Conservation (phyloP, 257 asterid species). For the Solanum bulbocastanum region DNA sequence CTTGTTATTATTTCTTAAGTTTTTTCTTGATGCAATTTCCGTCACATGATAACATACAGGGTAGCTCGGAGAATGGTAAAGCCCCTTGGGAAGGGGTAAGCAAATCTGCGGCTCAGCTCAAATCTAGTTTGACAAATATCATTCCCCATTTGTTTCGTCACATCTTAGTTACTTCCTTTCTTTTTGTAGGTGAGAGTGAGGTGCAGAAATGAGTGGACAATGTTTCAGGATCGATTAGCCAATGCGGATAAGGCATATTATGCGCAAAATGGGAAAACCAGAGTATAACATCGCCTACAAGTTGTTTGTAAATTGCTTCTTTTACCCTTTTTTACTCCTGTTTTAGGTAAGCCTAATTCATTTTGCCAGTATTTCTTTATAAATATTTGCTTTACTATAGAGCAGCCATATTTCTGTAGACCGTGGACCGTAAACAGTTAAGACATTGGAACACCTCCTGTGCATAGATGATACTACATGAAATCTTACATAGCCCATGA, state of each 20-base stretch:
- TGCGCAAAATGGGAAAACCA: not conserved
- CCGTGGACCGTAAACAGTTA: not conserved
- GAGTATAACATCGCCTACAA: not conserved
- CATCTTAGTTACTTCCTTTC: not conserved
- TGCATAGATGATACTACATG: not conserved
- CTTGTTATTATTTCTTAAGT: not conserved
- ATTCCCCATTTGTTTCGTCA: not conserved
- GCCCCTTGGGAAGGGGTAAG: slow-evolving; percentile 18
- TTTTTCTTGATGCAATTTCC: not conserved
- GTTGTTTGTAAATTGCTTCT: slow-evolving; percentile 4
- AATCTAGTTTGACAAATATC: not conserved
- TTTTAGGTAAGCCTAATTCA: not conserved
- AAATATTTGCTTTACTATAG: not conserved
- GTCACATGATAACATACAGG: not conserved
- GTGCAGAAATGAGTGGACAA: slow-evolving; percentile 18
- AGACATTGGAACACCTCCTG: not conserved
- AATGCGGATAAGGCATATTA: slow-evolving; percentile 15
- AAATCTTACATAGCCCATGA: not conserved
- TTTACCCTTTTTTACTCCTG: not conserved
- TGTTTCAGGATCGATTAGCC: slow-evolving; percentile 17
- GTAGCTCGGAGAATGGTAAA: slow-evolving; percentile 10
- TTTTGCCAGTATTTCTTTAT: not conserved
- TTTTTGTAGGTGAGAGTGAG: slow-evolving; percentile 12
- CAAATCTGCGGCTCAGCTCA: not conserved
- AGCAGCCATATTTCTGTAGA: not conserved